A percentile compares a stretch with the other conserved stretches of the same genome.
These are phyloP conservation scores for Fusarium longipes DNA, from an alignment of 2,329 filamentous ascomycete species.

Conservation along the genomic window DNA sequence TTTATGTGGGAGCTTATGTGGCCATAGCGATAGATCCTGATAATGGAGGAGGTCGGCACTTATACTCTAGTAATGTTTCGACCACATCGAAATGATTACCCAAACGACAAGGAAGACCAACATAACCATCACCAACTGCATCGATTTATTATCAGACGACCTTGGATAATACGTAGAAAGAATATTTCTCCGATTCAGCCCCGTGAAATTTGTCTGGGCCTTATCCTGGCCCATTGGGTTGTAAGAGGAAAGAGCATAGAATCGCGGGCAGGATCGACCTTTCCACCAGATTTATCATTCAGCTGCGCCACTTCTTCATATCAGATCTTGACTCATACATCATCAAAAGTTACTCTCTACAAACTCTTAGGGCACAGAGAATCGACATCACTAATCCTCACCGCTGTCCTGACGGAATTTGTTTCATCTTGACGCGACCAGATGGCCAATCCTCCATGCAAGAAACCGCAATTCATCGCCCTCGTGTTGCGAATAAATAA, in stretches of 20 bases:
- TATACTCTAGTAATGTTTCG: no score
- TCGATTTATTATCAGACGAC: no score
- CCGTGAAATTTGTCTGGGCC: not conserved
- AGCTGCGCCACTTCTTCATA: not conserved
- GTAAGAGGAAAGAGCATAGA: not conserved
- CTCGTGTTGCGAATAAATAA: not conserved
- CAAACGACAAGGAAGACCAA: no score
- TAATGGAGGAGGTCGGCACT: no score
- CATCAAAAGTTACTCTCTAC: not conserved
- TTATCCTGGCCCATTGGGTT: not conserved
- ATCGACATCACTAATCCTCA: not conserved
- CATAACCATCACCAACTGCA: no score
- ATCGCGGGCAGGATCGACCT: not conserved
- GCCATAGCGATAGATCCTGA: no score
- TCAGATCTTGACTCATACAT: not conserved
- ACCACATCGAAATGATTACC: no score
- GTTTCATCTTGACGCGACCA: slow-evolving; percentile 1
- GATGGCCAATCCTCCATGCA: slow-evolving; percentile 17
- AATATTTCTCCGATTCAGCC: not conserved
- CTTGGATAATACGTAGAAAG: no score
- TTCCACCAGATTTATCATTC: not conserved
- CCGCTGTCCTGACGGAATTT: not conserved
- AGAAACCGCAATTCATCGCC: slow-evolving; percentile 22
- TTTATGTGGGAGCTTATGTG: no score
- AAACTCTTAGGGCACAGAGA: not conserved